A percentile compares a stretch with the other conserved stretches of the same genome.
Evolutionary conservation across 2,329 filamentous ascomycete species (phyloP).

Genomic region (Lachnellula cervina): DNA sequence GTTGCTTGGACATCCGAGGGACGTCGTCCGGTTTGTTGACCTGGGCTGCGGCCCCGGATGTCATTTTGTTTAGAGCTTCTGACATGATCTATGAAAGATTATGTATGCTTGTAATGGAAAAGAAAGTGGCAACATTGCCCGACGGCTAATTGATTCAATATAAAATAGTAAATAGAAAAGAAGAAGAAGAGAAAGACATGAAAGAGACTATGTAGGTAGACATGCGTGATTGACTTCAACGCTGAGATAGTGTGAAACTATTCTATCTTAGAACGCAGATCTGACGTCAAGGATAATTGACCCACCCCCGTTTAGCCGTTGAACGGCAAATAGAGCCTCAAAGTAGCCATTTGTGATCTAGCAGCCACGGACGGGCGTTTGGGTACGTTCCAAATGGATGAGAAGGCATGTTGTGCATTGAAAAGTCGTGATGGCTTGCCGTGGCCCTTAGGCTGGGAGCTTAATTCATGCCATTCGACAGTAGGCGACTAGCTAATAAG

Average conservation of each 20-base stretch:
- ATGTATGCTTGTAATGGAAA: too few species aligned
- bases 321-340: background rate
- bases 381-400: too few species aligned
- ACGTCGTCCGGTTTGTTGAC: slow-evolving; percentile 16
- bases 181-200: background rate
- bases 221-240: background rate
- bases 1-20: slow-evolving; percentile 23
- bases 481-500: background rate
- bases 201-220: background rate
- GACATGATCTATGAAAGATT: background rate
- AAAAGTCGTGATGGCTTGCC: background rate
- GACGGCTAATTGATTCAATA: background rate
- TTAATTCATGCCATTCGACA: background rate
- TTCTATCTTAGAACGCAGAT: background rate
- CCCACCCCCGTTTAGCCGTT: too few species aligned
- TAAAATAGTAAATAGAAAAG: background rate
- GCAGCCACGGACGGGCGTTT: background rate
- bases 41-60: background rate
- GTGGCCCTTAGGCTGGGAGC: background rate
- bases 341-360: background rate
- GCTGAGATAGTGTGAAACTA: background rate
- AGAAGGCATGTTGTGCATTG: background rate
- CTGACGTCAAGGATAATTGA: background rate
- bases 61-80: background rate
- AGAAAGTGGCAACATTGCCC: too few species aligned